These are phyloP conservation scores for Gloeophyllum trabeum DNA, from an alignment of 768 basidiomycete genomes.

Conservation along the genomic window DNA sequence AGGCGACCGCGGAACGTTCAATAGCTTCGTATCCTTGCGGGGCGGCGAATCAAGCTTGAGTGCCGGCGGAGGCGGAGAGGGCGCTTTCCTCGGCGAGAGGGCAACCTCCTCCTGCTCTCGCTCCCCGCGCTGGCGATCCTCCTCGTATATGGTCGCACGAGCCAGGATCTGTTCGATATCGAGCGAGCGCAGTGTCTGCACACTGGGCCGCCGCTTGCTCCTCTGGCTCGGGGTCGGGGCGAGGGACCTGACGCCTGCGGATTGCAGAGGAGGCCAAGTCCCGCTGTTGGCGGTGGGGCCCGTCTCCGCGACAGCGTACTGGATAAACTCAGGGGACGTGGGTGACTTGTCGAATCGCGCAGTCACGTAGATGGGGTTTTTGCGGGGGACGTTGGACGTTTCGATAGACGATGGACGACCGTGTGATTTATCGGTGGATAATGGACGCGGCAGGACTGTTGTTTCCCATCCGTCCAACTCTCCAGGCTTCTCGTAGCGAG, in stretches of 20 bases:
- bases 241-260: background rate
- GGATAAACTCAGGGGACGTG: background rate
- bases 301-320: background rate
- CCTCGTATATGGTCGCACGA: too few species aligned
- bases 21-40: too few species aligned
- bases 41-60: too few species aligned
- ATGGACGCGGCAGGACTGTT: background rate
- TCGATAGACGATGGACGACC: background rate
- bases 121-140: too few species aligned
- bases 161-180: background rate
- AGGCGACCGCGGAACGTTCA: too few species aligned
- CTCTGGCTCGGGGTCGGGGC: background rate
- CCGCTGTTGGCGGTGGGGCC: background rate
- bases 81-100: too few species aligned
- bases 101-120: too few species aligned
- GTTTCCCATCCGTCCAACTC: background rate
- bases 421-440: background rate
- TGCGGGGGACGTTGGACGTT: too few species aligned
- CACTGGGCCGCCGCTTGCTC: background rate
- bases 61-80: too few species aligned
- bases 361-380: conserved; percentile 1
- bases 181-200: background rate
- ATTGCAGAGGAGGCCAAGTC: background rate
- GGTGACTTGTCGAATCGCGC: conserved; percentile 2
- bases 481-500: background rate